These are phyloP conservation scores for Diutina mesorugosa DNA, from an alignment of 1,139 yeast genomes.

Conservation along the genomic window DNA sequence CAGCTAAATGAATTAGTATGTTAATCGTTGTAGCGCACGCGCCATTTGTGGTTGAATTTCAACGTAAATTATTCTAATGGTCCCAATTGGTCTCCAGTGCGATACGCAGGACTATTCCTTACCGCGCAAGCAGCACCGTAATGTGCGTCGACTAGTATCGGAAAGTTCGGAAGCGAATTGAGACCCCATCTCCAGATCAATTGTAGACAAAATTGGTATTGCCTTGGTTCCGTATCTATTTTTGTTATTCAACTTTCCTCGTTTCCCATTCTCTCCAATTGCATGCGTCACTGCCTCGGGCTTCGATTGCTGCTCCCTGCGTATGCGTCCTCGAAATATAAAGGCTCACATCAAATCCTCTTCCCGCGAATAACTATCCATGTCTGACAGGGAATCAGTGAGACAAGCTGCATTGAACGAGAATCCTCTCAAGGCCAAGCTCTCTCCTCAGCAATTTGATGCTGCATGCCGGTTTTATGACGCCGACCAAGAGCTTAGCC, in stretches of 20 bases:
- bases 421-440: slow-evolving; percentile 7
- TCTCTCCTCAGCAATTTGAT: slow-evolving; percentile 23
- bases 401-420: background rate
- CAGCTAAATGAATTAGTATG: too few relatives aligned
- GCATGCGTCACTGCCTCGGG: background rate
- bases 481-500: slow-evolving; percentile 23
- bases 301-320: background rate
- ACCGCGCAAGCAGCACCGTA: background rate
- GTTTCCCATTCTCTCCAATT: background rate
- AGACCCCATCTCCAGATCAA: background rate
- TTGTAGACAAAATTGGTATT: background rate
- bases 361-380: background rate
- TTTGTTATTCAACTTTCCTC: background rate
- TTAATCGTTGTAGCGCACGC: background rate
- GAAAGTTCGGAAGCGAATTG: background rate
- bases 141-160: background rate
- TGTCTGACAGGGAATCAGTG: background rate
- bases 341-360: background rate
- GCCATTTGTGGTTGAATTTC: background rate
- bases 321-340: background rate
- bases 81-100: background rate
- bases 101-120: background rate
- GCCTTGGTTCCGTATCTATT: background rate
- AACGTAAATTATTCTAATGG: background rate
- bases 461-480: slow-evolving; percentile 29